These are phyloP conservation scores for Nothomitra cinnamomea DNA, from an alignment of 2,329 filamentous ascomycete genomes.

Conservation along the genomic window DNA sequence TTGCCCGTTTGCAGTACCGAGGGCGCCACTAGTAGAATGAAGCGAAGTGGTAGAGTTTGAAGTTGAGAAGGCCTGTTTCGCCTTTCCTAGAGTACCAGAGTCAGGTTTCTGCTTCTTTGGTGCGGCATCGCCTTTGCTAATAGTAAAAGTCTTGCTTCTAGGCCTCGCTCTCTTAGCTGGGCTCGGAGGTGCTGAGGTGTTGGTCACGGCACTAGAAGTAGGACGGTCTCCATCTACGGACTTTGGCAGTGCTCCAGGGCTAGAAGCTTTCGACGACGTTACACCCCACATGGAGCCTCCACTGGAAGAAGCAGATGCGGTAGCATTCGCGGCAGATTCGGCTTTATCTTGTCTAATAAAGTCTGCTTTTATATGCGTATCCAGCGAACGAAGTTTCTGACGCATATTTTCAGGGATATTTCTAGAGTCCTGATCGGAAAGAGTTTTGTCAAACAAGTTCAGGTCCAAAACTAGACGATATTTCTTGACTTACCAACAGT, in stretches of 20 bases:
- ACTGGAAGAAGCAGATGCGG: conserved; percentile 24
- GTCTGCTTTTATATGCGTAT: conserved; percentile 82
- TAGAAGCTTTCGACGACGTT: conserved; percentile 19
- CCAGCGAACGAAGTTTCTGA: conserved; percentile 84
- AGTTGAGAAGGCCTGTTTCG: conserved; percentile 55
- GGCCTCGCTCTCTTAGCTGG: conserved; percentile 26
- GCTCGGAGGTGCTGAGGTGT: conserved; percentile 24
- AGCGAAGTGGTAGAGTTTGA: conserved; percentile 40
- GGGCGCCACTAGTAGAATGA: conserved; percentile 28
- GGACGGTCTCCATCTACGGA: conserved; percentile 19
- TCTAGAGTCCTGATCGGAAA: conserved; percentile 57
- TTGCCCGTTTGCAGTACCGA: conserved; percentile 34
- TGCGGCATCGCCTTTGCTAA: conserved; percentile 52
- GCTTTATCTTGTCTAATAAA: conserved; percentile 83
- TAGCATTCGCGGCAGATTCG: conserved; percentile 38
- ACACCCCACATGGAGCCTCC: conserved; percentile 28
- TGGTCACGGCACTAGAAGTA: neutral
- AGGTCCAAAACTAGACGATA: conserved; percentile 29
- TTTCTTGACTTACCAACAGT: conserved; percentile 32
- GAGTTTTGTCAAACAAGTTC: conserved; percentile 42
- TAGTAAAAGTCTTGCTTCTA: conserved; percentile 58
- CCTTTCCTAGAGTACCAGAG: conserved; percentile 46
- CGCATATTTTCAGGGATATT: conserved; percentile 91
- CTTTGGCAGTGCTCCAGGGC: conserved; percentile 20
- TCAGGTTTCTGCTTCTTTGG: conserved; percentile 61